phyloP scores from a whole-genome alignment of 805 yeast genomes.

The Metschnikowia vanudenii region DNA sequence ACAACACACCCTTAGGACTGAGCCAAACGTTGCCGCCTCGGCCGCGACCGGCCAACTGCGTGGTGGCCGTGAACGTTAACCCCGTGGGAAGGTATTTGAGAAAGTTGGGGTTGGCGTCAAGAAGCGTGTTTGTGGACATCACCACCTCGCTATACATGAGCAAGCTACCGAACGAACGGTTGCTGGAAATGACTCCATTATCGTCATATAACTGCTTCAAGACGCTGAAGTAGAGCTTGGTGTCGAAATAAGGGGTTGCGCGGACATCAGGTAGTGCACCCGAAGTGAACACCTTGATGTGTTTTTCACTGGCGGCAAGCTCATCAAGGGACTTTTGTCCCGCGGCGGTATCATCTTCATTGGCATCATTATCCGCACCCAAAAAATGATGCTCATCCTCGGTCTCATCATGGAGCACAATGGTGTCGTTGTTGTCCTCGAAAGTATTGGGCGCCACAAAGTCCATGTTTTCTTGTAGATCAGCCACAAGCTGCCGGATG shows the following conservation, averaged over 20 bases:
- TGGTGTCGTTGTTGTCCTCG: constrained; percentile 58
- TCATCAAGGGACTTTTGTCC: constrained; percentile 9
- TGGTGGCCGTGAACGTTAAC: constrained; percentile 65
- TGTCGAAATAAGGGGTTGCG: constrained; percentile 72
- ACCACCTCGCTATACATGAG: constrained; percentile 83
- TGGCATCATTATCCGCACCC: constrained; percentile 17
- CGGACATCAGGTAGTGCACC: constrained; percentile 48
- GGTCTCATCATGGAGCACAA: constrained; percentile 45
- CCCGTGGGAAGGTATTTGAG: constrained; percentile 69
- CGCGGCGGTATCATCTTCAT: background rate
- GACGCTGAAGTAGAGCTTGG: constrained; percentile 50
- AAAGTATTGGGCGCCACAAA: constrained; percentile 29
- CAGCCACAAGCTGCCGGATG: constrained; percentile 33
- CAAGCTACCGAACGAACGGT: constrained; percentile 54
- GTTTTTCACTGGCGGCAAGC: constrained; percentile 44
- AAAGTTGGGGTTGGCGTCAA: constrained; percentile 68
- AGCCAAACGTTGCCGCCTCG: constrained; percentile 96
- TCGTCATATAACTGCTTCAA: constrained; percentile 35
- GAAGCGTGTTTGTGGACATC: constrained; percentile 78
- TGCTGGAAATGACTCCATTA: constrained; percentile 21
- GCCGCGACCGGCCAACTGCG: constrained; percentile 90
- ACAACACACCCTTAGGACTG: constrained; percentile 88
- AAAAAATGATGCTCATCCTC: constrained; percentile 23
- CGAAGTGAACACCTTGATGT: constrained; percentile 46
- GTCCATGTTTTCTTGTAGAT: constrained; percentile 38